These are phyloP conservation scores for Bacidia rubella DNA, from an alignment of 495 filamentous ascomycete genomes.

Conservation along the genomic window DNA sequence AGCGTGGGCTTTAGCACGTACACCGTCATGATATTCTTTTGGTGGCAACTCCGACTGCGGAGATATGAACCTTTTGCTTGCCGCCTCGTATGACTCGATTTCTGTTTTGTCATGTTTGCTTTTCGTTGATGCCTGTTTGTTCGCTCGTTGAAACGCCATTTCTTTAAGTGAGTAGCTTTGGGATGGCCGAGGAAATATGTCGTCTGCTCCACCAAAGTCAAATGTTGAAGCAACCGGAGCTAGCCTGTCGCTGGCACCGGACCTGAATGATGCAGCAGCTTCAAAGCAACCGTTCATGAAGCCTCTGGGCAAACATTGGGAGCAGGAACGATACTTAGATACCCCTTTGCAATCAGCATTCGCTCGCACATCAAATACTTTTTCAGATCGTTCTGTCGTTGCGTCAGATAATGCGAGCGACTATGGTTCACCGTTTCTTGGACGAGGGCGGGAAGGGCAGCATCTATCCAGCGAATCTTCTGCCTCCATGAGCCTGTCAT, in stretches of 20 bases:
- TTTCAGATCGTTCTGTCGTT: conserved; percentile 12
- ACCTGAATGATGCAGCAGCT: not conserved
- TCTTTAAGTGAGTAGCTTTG: no score
- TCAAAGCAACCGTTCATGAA: not conserved
- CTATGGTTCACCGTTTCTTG: not conserved
- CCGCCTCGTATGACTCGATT: not conserved
- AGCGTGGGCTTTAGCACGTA: not conserved
- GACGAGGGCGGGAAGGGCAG: not conserved
- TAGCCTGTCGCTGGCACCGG: not conserved
- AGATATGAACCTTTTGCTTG: not conserved
- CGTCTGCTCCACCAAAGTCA: not conserved
- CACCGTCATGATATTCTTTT: not conserved
- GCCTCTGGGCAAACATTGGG: not conserved
- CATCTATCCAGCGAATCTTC: not conserved
- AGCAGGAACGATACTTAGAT: conserved; percentile 6
- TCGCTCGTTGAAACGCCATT: no score
- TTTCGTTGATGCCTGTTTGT: no score
- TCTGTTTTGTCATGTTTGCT: no score
- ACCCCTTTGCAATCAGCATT: conserved; percentile 10
- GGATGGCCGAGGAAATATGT: not conserved
- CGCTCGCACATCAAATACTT: conserved; percentile 11
- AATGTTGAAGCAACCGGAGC: not conserved
- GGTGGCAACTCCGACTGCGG: not conserved
- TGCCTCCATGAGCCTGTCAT: not conserved
- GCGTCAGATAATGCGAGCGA: conserved; percentile 14